Percentiles rank a stretch among this genome's conserved stretches.
These are phyloP conservation scores for Exophiala lecanii-corni DNA, from an alignment of 2,329 filamentous ascomycete genomes.

Conservation along the genomic window DNA sequence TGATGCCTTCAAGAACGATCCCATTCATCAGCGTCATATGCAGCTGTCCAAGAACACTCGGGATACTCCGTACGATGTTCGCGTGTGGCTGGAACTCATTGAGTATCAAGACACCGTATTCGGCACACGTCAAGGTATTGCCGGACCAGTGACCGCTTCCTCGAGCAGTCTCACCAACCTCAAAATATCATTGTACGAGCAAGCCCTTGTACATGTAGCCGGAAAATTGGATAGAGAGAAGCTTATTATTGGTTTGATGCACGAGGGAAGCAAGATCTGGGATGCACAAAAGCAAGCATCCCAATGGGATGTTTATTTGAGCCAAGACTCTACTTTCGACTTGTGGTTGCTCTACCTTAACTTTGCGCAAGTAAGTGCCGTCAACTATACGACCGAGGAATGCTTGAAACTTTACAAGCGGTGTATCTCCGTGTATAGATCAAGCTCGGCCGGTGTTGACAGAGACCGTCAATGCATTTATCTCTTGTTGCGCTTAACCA, in stretches of 20 bases:
- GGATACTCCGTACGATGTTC: conserved; percentile 60
- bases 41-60: conserved; percentile 62
- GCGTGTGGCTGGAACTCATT: conserved; percentile 74
- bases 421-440: conserved; percentile 47
- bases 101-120: conserved; percentile 65
- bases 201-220: conserved; percentile 61
- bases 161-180: conserved; percentile 67
- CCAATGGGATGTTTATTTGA: conserved; percentile 62
- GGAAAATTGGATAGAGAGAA: conserved; percentile 48
- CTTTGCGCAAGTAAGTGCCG: conserved; percentile 63
- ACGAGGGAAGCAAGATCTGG: conserved; percentile 72
- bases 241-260: conserved; percentile 65
- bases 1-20: conserved; percentile 35
- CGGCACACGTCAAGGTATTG: conserved; percentile 32
- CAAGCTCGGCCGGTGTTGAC: conserved; percentile 12
- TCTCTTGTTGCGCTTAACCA: conserved; percentile 68
- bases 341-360: conserved; percentile 73
- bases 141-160: conserved; percentile 32
- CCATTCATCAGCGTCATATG: conserved; percentile 40
- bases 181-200: conserved; percentile 73
- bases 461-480: conserved; percentile 53
- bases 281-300: conserved; percentile 54
- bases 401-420: conserved; percentile 57
- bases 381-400: conserved; percentile 63
- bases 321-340: conserved; percentile 54